These are phyloP conservation scores for Agrostemma githago DNA, from an alignment of 148 eudicot genomes.

Conservation along the genomic window DNA sequence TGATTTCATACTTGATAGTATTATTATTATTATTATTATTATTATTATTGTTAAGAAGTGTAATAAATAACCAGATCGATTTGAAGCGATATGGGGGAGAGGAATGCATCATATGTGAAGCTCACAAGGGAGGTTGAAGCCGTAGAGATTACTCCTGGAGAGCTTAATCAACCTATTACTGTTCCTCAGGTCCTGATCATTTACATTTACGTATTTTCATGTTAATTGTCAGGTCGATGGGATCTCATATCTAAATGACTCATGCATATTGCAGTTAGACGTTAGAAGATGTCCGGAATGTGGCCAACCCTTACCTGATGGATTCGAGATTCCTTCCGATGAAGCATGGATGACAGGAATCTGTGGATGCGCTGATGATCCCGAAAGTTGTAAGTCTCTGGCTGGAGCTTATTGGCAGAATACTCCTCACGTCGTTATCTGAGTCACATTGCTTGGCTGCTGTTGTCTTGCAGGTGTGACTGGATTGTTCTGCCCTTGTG, in stretches of 20 bases:
- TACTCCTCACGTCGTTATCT: no score
- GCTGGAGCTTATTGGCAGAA: not conserved
- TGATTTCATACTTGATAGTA: not conserved
- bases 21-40: no score
- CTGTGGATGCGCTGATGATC: constrained; percentile 36
- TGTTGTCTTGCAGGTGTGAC: constrained; percentile 43
- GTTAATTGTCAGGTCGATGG: no score
- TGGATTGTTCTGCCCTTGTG: constrained; percentile 77
- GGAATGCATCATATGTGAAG: constrained; percentile 43
- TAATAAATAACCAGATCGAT: constrained; percentile 9
- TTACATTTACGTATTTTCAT: not conserved
- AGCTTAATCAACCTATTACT: constrained; percentile 66
- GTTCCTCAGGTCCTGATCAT: constrained; percentile 39
- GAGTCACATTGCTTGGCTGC: constrained; percentile 2
- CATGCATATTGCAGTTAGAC: constrained; percentile 28
- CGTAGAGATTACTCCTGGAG: constrained; percentile 58
- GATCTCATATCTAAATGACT: constrained; percentile 7
- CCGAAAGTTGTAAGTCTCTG: constrained; percentile 32
- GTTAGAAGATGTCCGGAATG: constrained; percentile 35
- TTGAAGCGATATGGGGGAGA: constrained; percentile 21
- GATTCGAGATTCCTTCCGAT: constrained; percentile 39
- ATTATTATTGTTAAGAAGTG: not conserved
- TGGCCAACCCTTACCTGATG: constrained; percentile 39
- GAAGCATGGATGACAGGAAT: constrained; percentile 46
- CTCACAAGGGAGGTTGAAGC: constrained; percentile 40